These are phyloP conservation scores for Boletus vinaceobasis DNA, from an alignment of 768 basidiomycete genomes.

Conservation along the genomic window DNA sequence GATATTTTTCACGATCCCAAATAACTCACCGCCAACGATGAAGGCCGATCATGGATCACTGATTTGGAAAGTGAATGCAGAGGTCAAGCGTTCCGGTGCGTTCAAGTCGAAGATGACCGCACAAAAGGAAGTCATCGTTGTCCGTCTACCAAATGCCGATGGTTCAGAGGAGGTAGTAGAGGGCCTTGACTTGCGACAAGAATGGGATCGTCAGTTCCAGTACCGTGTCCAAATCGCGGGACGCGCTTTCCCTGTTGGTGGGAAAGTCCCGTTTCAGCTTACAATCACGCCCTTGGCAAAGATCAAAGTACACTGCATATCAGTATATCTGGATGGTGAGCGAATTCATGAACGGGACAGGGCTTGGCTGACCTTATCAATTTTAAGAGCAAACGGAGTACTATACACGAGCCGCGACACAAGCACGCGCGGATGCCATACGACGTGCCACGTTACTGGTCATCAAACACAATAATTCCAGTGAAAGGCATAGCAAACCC, in stretches of 20 bases:
- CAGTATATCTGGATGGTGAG: slow-evolving; percentile 78
- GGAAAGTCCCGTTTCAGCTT: slow-evolving; percentile 73
- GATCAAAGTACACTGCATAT: slow-evolving; percentile 72
- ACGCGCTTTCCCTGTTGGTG: slow-evolving; percentile 80
- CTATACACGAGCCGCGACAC: slow-evolving; percentile 61
- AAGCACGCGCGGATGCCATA: slow-evolving; percentile 67
- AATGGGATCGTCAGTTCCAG: slow-evolving; percentile 87
- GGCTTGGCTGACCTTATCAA: neutral
- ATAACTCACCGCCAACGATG: slow-evolving; percentile 73
- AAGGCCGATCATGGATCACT: slow-evolving; percentile 74
- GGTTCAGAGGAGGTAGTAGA: slow-evolving; percentile 61
- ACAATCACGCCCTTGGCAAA: slow-evolving; percentile 83
- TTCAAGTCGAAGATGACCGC: slow-evolving; percentile 71
- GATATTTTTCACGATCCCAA: slow-evolving; percentile 84
- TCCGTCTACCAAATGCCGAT: slow-evolving; percentile 58
- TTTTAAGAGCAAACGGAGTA: slow-evolving; percentile 76
- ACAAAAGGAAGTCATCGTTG: slow-evolving; percentile 66
- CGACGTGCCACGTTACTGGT: slow-evolving; percentile 58
- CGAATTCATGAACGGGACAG: neutral
- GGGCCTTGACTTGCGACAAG: slow-evolving; percentile 78
- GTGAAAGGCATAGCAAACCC: slow-evolving; percentile 50
- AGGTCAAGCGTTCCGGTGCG: slow-evolving; percentile 77
- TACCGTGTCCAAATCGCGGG: slow-evolving; percentile 75
- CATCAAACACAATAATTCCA: slow-evolving; percentile 41
- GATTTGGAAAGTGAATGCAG: slow-evolving; percentile 75